A percentile compares a stretch with the other conserved stretches of the same genome.
Evolutionary conservation across 805 yeast species (phyloP).

Genomic region (Teunomyces kruisii): DNA sequence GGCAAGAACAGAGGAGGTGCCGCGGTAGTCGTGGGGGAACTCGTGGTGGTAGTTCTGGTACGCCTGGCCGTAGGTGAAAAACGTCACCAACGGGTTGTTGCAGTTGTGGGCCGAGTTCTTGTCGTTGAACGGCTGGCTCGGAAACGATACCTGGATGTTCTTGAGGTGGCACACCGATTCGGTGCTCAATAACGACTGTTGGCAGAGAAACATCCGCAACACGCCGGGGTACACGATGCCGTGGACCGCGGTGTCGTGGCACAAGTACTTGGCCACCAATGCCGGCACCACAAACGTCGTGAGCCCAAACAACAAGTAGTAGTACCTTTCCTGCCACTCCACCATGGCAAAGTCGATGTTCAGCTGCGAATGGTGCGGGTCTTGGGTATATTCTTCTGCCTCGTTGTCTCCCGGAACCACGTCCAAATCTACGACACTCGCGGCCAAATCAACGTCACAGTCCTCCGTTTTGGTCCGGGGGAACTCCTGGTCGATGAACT

Average conservation of each 20-base stretch:
- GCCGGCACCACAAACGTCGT: constrained; percentile 34
- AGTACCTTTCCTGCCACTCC: constrained; percentile 35
- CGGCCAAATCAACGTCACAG: no score
- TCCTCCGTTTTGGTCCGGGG: constrained; percentile 12
- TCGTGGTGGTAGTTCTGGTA: constrained; percentile 94
- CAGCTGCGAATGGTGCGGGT: no score
- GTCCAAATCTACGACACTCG: no score
- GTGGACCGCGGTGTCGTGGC: constrained; percentile 32
- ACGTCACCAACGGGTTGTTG: constrained; percentile 52
- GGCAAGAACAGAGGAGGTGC: constrained; percentile 67
- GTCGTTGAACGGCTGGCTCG: constrained; percentile 45
- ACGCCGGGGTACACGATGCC: constrained; percentile 71
- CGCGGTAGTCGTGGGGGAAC: constrained; percentile 87
- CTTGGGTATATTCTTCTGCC: no score
- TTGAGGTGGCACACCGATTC: constrained; percentile 79
- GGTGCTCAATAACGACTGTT: constrained; percentile 74
- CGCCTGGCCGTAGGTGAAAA: constrained; percentile 85
- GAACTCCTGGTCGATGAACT: constrained; percentile 38
- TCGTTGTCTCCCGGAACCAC: no score
- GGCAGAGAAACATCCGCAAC: constrained; percentile 66
- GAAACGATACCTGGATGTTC: constrained; percentile 67
- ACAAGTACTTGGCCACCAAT: constrained; percentile 20
- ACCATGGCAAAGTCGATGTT: constrained; percentile 14
- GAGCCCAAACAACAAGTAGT: constrained; percentile 25
- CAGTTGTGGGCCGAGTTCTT: constrained; percentile 73